These are phyloP conservation scores for Delitschia confertaspora DNA, from an alignment of 495 filamentous ascomycete species.

Conservation along the genomic window DNA sequence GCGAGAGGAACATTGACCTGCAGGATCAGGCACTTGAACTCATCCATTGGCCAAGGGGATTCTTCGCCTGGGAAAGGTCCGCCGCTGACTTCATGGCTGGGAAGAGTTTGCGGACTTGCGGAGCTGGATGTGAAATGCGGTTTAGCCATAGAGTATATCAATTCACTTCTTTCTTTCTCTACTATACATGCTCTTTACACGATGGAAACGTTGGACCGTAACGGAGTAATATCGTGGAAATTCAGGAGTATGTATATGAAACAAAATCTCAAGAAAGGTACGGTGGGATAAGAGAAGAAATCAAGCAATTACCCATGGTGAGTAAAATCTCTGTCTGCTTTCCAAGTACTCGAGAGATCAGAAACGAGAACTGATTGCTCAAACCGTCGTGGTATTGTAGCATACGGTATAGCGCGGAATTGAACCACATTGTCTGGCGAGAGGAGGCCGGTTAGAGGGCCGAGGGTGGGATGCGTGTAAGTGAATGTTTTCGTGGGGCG, in stretches of 20 bases:
- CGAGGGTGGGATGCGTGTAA: conserved; percentile 8
- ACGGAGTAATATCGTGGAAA: too few relatives aligned
- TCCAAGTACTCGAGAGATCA: not conserved
- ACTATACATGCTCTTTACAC: too few relatives aligned
- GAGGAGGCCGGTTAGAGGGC: conserved; percentile 7
- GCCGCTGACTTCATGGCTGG: not conserved
- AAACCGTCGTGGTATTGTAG: conserved; percentile 15
- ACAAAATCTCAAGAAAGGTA: not conserved
- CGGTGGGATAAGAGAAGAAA: not conserved
- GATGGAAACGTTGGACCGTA: too few relatives aligned
- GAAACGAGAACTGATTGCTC: conserved; percentile 9
- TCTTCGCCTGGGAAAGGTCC: conserved; percentile 4
- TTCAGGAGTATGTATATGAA: too few relatives aligned
- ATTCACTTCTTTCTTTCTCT: too few relatives aligned
- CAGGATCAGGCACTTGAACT: conserved; percentile 14
- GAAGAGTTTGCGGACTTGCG: conserved; percentile 8
- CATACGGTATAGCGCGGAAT: conserved; percentile 18
- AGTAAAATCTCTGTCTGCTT: conserved; percentile 13
- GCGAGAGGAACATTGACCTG: conserved; percentile 12
- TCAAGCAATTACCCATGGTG: conserved; percentile 5
- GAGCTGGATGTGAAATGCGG: not conserved
- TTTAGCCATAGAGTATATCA: not conserved
- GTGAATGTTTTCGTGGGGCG: conserved; percentile 7
- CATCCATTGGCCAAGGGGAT: not conserved
- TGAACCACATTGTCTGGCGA: conserved; percentile 11